Evolutionary conservation across 495 filamentous ascomycete genomes (phyloP).

Genomic region (Penicilliopsis zonata): DNA sequence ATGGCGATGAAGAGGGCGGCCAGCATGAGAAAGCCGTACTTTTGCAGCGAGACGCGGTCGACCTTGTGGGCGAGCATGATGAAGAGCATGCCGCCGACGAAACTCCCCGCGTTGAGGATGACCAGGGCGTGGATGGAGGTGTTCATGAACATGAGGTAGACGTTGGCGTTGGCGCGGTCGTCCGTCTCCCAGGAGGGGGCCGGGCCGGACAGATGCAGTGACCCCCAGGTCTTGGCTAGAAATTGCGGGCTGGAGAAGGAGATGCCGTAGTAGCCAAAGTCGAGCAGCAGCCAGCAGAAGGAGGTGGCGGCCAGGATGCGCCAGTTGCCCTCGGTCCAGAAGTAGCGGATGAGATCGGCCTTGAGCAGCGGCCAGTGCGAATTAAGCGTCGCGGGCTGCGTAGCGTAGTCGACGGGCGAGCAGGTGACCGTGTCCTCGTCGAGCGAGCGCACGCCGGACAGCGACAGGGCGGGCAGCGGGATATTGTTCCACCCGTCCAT

Average conservation of each 20-base stretch:
- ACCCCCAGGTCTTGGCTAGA: conserved; percentile 31
- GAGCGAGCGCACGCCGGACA: conserved; percentile 14
- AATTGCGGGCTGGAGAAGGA: conserved; percentile 35
- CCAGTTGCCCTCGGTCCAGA: conserved; percentile 41
- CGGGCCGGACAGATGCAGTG: conserved; percentile 17
- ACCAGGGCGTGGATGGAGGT: conserved; percentile 27
- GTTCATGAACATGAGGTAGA: conserved; percentile 29
- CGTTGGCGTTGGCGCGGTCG: conserved; percentile 14
- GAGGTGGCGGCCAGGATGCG: conserved; percentile 36
- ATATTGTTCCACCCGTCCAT: conserved; percentile 9
- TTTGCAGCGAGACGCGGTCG: conserved; percentile 35
- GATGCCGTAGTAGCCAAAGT: conserved; percentile 47
- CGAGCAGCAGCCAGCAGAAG: conserved; percentile 37
- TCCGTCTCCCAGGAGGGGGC: conserved; percentile 28
- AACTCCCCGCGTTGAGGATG: conserved; percentile 32
- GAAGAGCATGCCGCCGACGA: conserved; percentile 32
- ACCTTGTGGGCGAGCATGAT: conserved; percentile 32
- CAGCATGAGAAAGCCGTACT: conserved; percentile 35
- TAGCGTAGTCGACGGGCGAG: conserved; percentile 8
- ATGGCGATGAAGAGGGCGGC: conserved; percentile 36
- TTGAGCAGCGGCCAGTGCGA: conserved; percentile 29
- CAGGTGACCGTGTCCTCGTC: conserved; percentile 4
- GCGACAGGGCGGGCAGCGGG: conserved; percentile 10
- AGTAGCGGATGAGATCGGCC: conserved; percentile 34
- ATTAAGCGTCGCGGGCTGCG: conserved; percentile 28